These are phyloP conservation scores for Colletotrichum eleusines DNA, from an alignment of 2,329 filamentous ascomycete genomes.

Conservation along the genomic window DNA sequence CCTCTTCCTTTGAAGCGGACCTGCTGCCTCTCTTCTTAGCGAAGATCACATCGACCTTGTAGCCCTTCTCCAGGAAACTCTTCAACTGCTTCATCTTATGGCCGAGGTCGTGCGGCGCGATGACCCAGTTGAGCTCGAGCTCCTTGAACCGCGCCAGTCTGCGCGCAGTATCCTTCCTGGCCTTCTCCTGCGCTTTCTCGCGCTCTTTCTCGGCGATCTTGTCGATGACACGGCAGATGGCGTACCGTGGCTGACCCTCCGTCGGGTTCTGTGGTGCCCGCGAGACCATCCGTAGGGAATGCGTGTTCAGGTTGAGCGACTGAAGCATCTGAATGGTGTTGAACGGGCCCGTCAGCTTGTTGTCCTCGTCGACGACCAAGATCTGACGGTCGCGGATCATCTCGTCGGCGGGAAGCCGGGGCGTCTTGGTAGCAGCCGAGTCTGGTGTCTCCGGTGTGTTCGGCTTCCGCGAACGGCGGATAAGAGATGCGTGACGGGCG, in stretches of 20 bases:
- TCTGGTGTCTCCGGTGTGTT: neutral
- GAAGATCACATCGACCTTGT: constrained; percentile 79
- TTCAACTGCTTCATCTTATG: constrained; percentile 76
- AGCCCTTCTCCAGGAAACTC: constrained; percentile 79
- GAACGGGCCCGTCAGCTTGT: constrained; percentile 54
- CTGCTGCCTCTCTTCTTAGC: constrained; percentile 73
- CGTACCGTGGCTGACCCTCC: constrained; percentile 49
- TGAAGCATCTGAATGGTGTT: constrained; percentile 56
- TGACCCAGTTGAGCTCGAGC: constrained; percentile 92
- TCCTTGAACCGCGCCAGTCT: constrained; percentile 70
- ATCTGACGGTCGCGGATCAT: constrained; percentile 58
- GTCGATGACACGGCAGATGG: constrained; percentile 79
- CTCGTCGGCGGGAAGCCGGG: constrained; percentile 48
- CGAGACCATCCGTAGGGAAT: constrained; percentile 56
- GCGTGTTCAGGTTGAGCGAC: constrained; percentile 50
- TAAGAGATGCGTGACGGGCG: constrained; percentile 25
- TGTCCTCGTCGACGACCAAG: constrained; percentile 57
- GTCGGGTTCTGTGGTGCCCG: constrained; percentile 44
- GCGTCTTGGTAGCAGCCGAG: neutral
- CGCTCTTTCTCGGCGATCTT: constrained; percentile 63
- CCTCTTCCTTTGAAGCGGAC: constrained; percentile 71
- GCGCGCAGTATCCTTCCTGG: constrained; percentile 55
- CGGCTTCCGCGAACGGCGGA: constrained; percentile 24
- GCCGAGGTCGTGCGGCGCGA: constrained; percentile 79
- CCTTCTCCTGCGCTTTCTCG: constrained; percentile 58